Base-by-base conservation (phyloP, 768 basidiomycete genomes). In the Pisolithus orientalis region DNA sequence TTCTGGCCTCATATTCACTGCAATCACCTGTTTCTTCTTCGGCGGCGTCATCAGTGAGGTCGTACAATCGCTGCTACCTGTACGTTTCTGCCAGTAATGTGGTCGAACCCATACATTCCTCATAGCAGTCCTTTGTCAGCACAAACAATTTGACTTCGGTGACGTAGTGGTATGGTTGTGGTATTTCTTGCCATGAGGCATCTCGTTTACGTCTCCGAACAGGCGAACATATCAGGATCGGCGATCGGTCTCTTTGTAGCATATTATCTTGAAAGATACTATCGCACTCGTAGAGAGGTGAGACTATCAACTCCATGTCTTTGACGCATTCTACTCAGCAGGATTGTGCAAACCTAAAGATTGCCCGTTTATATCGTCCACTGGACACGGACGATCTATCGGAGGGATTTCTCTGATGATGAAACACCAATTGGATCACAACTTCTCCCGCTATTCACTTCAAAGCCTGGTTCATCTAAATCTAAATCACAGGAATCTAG, bases 191-290 rank as follows among this genome's bases (percentile, higher is more conserved):
- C 55, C 53, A 53, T 43, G 48, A 50, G 32, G 47, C 52, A n/a
- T 37, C 13, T 51, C 29, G 50, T 50, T 58, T 47, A 56, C 39
- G 39, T 54, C 27, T 47, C 49, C 17, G 21, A 34, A 53, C 55
- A 92, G 90, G 90, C 90, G 14, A 93, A 93, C 62, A 65, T 90
- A 25, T 65, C 85, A 13, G 90, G 90, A 32, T 86, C 87, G 0
- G 72, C 79, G 4, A 63, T 87, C 6, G 90, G 90, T 5, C 71
- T 93, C 6, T 80, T 78, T 57, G 63, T 74, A 39, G 75, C 85
- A 0, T 91, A 82, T 63, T 69, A 89, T 54, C 65, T 87, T 45
- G 90, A 93, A 62, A 75, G 75, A 40, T 80, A 90, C 59, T 85
- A 93, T 63, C 84, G 90, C 25, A 79, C 81, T 53, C 76, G 90